phyloP scores from a whole-genome alignment of 2,329 filamentous ascomycete species.

The Fusarium sp. region DNA sequence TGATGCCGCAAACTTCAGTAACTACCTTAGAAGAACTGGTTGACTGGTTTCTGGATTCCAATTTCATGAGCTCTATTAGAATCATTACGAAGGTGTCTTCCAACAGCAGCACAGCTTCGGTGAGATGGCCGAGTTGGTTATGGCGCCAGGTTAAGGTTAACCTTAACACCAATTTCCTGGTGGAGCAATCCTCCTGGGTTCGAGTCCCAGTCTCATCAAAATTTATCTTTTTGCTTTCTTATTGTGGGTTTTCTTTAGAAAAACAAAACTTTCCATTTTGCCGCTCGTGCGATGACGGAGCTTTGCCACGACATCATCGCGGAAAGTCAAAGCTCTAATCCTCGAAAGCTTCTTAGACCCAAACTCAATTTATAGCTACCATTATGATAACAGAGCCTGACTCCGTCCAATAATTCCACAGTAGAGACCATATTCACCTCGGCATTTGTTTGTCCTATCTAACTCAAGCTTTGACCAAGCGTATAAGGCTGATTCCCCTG shows the following conservation, averaged over 20 bases:
- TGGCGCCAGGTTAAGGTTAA: constrained; percentile 49
- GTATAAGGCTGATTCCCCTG: constrained; percentile 36
- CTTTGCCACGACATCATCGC: constrained; percentile 18
- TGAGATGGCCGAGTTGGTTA: constrained; percentile 51
- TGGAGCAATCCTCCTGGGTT: constrained; percentile 51
- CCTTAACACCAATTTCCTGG: constrained; percentile 47
- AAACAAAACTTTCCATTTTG: neutral
- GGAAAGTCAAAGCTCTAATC: constrained; percentile 6
- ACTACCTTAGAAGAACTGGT: neutral
- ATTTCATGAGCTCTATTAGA: neutral
- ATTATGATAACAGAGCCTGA: constrained; percentile 4
- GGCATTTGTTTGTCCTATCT: constrained; percentile 31
- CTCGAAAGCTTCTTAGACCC: neutral
- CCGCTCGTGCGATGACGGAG: constrained; percentile 27
- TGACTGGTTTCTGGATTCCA: neutral
- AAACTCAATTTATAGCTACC: constrained; percentile 20
- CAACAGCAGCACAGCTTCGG: constrained; percentile 24
- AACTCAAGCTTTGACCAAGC: constrained; percentile 30
- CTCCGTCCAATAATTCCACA: neutral
- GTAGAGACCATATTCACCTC: neutral
- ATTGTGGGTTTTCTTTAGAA: neutral
- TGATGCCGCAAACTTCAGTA: neutral
- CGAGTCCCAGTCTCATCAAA: constrained; percentile 49
- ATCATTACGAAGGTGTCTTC: fast-evolving
- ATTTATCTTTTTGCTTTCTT: constrained; percentile 14